These are phyloP conservation scores for Kwoniella shivajii DNA, from an alignment of 1,284 basidiomycete genomes.

Conservation along the genomic window DNA sequence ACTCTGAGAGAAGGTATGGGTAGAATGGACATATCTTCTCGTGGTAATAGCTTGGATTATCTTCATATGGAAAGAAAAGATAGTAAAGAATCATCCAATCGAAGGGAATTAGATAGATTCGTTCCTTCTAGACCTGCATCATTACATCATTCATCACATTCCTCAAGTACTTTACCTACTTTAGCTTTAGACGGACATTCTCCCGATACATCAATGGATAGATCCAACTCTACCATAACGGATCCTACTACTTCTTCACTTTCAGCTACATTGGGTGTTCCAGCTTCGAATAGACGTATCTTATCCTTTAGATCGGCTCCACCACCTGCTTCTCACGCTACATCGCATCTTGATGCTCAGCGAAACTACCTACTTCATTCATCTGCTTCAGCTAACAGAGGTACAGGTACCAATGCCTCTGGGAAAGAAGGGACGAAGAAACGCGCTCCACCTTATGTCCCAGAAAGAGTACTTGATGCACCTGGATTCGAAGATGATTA, in stretches of 20 bases:
- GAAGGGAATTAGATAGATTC: slow-evolving; percentile 49
- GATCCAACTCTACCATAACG: slow-evolving; percentile 14
- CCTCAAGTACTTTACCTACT: slow-evolving; percentile 33
- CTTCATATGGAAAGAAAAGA: slow-evolving; percentile 17
- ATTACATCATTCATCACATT: slow-evolving; percentile 31
- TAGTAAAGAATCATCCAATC: slow-evolving; percentile 21
- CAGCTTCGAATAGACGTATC: slow-evolving; percentile 42
- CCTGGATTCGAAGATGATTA: slow-evolving; percentile 95
- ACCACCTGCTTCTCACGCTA: slow-evolving; percentile 45
- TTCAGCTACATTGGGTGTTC: slow-evolving; percentile 35
- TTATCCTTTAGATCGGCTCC: slow-evolving; percentile 51
- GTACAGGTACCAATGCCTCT: slow-evolving; percentile 19
- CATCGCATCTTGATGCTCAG: slow-evolving; percentile 49
- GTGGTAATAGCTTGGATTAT: slow-evolving; percentile 25
- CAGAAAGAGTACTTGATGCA: slow-evolving; percentile 93
- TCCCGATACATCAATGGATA: slow-evolving; percentile 31
- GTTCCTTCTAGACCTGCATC: slow-evolving; percentile 49
- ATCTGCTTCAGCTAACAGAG: slow-evolving; percentile 32
- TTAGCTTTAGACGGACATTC: slow-evolving; percentile 32
- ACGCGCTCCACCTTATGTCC: slow-evolving; percentile 59
- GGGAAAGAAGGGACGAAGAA: slow-evolving; percentile 33
- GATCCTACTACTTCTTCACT: slow-evolving; percentile 39
- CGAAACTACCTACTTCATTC: slow-evolving; percentile 48
- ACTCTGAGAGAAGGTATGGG: slow-evolving; percentile 45
- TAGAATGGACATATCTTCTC: slow-evolving; percentile 44